Base-by-base conservation (phyloP, 345 rosid species). In the Camelina sativa region DNA sequence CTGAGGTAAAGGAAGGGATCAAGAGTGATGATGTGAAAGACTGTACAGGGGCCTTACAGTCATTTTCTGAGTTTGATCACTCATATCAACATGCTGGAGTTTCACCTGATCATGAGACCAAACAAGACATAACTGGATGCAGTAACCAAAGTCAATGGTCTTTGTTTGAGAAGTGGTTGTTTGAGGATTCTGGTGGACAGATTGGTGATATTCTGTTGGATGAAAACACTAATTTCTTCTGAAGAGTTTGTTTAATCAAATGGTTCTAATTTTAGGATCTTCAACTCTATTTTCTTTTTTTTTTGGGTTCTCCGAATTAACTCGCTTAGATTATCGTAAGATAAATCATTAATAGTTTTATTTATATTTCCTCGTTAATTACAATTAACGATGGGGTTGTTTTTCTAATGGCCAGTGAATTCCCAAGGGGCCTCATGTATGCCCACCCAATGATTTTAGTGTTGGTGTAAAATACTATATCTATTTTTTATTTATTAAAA, bases 151-250 rank as follows among this genome's bases (percentile, higher is more conserved):
- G 80, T 67, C 85, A 83, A 20, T 75, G 83, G 71, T 85, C 90
- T 20, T 63, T 85, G 84, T 81, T 91, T 58, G 96, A 91, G 79
- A 84, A 87, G 59, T 91, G 93, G 91, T 84, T 87, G 16, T 79
- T 83, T 68, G 93, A 90, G 55, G 96, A 88, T 52, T 83, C 80
- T 78, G 73, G 78, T 67, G 89, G 82, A 35, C 77, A 30, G 32
- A 76, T 83, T 62, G 66, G 79, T 59, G 89, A 82, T 60, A 81
- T 85, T 69, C 37, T 59, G 62, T 66, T 84, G 74, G 87, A 85
- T 77, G 89, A 78, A 48, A 73, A 74, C 65, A 71, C 80, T 65
- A 68, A 79, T 77, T 77, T 80, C 76, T 78, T 73, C 85, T 84
- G 17, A 84, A 80, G 58, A 65, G 74, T 44, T 69, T 15, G 37